Evolutionary conservation across 108 stramenopile species (phyloP).

Genomic region (Discostella stelligeroides): DNA sequence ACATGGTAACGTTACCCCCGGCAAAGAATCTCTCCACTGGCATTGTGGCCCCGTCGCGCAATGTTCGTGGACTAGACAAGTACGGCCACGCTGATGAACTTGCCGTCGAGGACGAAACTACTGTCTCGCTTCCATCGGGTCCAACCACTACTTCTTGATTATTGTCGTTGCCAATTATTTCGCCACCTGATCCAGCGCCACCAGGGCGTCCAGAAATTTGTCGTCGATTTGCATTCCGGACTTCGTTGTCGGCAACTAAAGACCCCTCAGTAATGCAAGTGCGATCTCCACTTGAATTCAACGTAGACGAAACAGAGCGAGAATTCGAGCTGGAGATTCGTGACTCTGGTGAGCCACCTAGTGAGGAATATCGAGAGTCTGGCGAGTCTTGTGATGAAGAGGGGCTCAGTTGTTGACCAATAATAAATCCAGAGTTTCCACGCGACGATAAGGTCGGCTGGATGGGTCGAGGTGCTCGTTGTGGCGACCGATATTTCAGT

Average conservation of each 20-base stretch:
- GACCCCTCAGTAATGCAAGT: slow-evolving; percentile 9
- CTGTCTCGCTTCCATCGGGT: slow-evolving; percentile 38
- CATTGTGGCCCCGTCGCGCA: slow-evolving; percentile 44
- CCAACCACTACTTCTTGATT: slow-evolving; percentile 30
- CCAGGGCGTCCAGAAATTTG: not conserved
- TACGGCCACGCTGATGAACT: slow-evolving; percentile 35
- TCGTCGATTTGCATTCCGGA: slow-evolving; percentile 41
- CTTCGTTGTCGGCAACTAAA: slow-evolving; percentile 30
- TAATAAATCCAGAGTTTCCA: not conserved
- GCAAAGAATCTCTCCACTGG: slow-evolving; percentile 32
- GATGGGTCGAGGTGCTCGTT: slow-evolving; percentile 3
- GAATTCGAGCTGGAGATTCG: slow-evolving; percentile 29
- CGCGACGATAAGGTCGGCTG: slow-evolving; percentile 4
- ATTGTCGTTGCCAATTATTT: not conserved
- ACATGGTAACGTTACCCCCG: slow-evolving; percentile 25
- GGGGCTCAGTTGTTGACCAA: not conserved
- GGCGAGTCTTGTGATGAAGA: slow-evolving; percentile 15
- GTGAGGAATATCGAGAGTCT: slow-evolving; percentile 10
- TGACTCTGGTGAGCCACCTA: slow-evolving; percentile 12
- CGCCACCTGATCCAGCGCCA: not conserved
- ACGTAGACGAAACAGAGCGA: slow-evolving; percentile 10
- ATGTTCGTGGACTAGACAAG: slow-evolving; percentile 21
- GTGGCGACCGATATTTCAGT: slow-evolving; percentile 15
- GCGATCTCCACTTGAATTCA: slow-evolving; percentile 22
- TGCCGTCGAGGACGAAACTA: slow-evolving; percentile 40